Evolutionary conservation across 1,139 yeast genomes (phyloP).

Genomic region (Blastobotrys proliferans): DNA sequence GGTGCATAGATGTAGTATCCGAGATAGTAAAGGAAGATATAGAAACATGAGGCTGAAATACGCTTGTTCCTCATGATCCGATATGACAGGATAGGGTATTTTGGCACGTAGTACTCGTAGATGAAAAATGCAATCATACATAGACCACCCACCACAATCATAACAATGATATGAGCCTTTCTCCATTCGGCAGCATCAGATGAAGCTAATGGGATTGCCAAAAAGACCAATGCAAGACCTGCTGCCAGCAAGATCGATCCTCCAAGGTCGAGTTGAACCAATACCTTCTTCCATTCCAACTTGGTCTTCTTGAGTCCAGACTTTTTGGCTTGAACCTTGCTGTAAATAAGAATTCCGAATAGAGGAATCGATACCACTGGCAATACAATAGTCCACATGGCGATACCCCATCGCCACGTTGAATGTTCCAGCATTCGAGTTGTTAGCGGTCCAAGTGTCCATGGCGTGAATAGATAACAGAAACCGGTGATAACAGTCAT

Average conservation of each 20-base stretch:
- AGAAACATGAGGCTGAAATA: constrained; percentile 14
- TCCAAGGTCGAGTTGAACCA: constrained; percentile 15
- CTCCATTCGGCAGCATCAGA: constrained; percentile 15
- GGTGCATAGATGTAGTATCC: constrained; percentile 18
- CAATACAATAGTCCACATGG: constrained; percentile 72
- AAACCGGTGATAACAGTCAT: constrained; percentile 35
- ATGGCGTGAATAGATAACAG: constrained; percentile 18
- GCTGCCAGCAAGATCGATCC: constrained; percentile 19
- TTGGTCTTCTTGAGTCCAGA: background rate
- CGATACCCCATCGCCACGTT: constrained; percentile 64
- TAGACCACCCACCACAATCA: constrained; percentile 16
- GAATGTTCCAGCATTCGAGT: constrained; percentile 19
- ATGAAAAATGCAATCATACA: constrained; percentile 15
- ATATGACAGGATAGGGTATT: constrained; percentile 17
- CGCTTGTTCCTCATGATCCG: constrained; percentile 12
- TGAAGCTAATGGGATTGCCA: constrained; percentile 21
- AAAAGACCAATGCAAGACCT: constrained; percentile 19
- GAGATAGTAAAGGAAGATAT: constrained; percentile 16
- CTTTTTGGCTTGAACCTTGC: constrained; percentile 15
- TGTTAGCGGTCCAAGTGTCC: constrained; percentile 19
- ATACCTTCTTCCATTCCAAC: background rate
- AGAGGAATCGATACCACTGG: constrained; percentile 57
- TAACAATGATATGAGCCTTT: constrained; percentile 14
- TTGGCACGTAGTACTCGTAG: constrained; percentile 17
- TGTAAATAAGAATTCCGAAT: constrained; percentile 27